phyloP scores from a whole-genome alignment of 2,329 filamentous ascomycete genomes.

The Beauveria sp. region DNA sequence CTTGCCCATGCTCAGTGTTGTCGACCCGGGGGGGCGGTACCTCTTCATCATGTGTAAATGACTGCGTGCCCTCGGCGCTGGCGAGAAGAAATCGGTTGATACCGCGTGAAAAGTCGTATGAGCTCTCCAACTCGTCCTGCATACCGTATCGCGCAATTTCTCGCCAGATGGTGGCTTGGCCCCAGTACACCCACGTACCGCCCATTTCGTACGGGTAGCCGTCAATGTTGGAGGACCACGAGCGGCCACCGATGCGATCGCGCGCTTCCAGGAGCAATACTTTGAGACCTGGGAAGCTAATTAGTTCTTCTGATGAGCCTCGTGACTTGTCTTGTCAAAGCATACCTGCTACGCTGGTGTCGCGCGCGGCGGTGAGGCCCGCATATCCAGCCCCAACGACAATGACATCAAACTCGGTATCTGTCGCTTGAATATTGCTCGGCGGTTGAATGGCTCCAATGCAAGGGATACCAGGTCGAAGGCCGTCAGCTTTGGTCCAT shows the following conservation, averaged over 20 bases:
- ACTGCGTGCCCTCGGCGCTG: constrained; percentile 20
- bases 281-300: constrained; percentile 20
- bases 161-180: constrained; percentile 34
- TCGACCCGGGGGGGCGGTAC: constrained; percentile 14
- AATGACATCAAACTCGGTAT: constrained; percentile 20
- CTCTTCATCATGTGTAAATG: constrained; percentile 36
- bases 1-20: not conserved
- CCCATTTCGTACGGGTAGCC: constrained; percentile 41
- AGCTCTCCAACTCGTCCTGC: constrained; percentile 29
- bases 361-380: constrained; percentile 23
- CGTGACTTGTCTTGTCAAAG: not conserved
- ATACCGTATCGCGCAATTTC: constrained; percentile 40
- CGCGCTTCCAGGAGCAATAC: constrained; percentile 39
- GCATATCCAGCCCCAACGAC: constrained; percentile 25
- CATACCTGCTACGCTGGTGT: constrained; percentile 22
- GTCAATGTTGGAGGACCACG: constrained; percentile 36
- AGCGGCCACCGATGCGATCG: constrained; percentile 40
- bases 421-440: constrained; percentile 14
- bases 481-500: constrained; percentile 22
- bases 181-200: constrained; percentile 42
- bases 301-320: not conserved
- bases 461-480: constrained; percentile 23
- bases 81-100: constrained; percentile 35
- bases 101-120: constrained; percentile 32
- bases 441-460: constrained; percentile 23